Evolutionary conservation across 805 yeast genomes (phyloP), one percentile per base, ranked within the genome.

Genomic region (Pichia paraexigua): DNA sequence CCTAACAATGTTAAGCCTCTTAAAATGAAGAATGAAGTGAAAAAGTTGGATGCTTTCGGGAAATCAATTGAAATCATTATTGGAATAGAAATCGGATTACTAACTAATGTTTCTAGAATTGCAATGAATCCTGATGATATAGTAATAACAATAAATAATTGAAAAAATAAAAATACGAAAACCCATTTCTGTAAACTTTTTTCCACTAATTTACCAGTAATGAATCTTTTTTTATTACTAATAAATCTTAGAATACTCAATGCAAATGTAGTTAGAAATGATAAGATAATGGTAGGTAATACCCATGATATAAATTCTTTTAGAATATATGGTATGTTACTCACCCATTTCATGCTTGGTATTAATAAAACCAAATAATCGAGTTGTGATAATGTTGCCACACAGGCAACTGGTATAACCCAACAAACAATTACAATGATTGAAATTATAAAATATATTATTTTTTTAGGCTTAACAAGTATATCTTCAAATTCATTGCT

Each of bases 31-130:
- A 84, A 88, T 3, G 91, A 85, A 64, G 83, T 83, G 68, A 90
- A 91, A 62, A 91, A 90, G 43, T 83, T 87, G 1, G 96, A 84
- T 24, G 95, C 86, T 61, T 85, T 86, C 0, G 97, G 96, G 37
- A 91, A 72, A 58, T 89, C 87, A 15, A 77, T 75, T 0, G 96
- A 96, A 24, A 89, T 71, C 49, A 87, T 65, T 7, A 79, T 72
- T 1, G 94, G 89, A 13, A 87, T 77, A 0, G 87, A 79, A 0
- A 82, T 79, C 1, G 96, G 96, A 57, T 78, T 83, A 53, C 78
- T 80, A 8, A 87, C 65, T 6, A 85, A 67, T 51, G 78, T 81
- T 55, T 81, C 80, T 43, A 85, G 65, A 0, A 87, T 73, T 9
- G 78, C 80, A 2, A 85, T 77, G 4, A 87, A 66, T 27, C 96